Evolutionary conservation across 305 asterid genomes (phyloP).

Genomic region (Ajuga reptans): DNA sequence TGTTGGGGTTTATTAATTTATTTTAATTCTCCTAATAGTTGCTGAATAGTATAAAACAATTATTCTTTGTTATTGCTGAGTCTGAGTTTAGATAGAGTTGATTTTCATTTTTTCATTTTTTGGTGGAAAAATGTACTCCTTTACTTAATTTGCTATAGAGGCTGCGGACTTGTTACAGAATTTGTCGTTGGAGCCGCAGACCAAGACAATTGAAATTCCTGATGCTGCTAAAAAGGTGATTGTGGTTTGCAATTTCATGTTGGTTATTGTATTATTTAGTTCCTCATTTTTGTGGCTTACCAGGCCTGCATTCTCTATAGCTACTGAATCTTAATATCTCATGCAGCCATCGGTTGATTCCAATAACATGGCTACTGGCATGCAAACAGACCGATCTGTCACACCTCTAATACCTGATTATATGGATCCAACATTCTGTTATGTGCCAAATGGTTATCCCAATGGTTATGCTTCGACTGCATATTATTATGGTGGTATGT

Average conservation of each 20-base stretch:
- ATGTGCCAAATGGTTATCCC: slow-evolving; percentile 43
- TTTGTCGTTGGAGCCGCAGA: slow-evolving; percentile 48
- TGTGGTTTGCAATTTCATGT: background rate
- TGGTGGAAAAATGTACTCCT: slow-evolving; percentile 29
- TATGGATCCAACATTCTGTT: slow-evolving; percentile 50
- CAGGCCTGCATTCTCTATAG: background rate
- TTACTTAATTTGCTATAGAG: slow-evolving; percentile 38
- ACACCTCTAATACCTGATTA: slow-evolving; percentile 43
- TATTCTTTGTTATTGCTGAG: background rate
- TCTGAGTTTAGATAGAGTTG: background rate
- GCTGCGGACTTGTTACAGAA: slow-evolving; percentile 59
- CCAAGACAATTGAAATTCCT: slow-evolving; percentile 39
- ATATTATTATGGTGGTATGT: slow-evolving; percentile 40
- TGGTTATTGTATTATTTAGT: background rate
- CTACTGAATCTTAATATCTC: background rate
- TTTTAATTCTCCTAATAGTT: background rate
- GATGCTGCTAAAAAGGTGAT: slow-evolving; percentile 48
- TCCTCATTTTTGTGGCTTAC: background rate
- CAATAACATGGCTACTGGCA: slow-evolving; percentile 32
- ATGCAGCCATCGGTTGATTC: slow-evolving; percentile 47
- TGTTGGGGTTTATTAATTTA: background rate
- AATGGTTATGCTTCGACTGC: slow-evolving; percentile 47
- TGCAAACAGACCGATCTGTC: slow-evolving; percentile 37
- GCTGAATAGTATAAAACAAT: too few relatives aligned
- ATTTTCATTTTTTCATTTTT: background rate